phyloP scores from a whole-genome alignment of 2,329 filamentous ascomycete genomes.

The Gliomastix tumulicola region DNA sequence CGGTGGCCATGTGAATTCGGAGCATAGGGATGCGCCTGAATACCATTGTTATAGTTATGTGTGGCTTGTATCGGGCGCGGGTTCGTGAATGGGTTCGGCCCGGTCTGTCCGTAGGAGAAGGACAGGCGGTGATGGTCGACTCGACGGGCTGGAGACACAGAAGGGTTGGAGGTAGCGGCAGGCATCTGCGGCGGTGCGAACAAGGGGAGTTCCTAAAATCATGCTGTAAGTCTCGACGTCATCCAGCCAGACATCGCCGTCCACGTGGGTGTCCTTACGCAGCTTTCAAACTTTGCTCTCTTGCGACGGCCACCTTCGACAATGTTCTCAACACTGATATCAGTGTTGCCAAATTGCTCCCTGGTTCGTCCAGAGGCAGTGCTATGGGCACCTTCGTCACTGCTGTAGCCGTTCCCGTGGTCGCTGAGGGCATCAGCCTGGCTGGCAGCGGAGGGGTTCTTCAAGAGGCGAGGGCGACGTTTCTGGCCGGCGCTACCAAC shows the following conservation, averaged over 20 bases:
- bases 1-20: slow-evolving; percentile 56
- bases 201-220: slow-evolving; percentile 76
- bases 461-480: slow-evolving; percentile 60
- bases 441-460: slow-evolving; percentile 41
- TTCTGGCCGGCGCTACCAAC: slow-evolving; percentile 57
- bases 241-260: slow-evolving; percentile 6
- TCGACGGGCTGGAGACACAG: slow-evolving; percentile 83
- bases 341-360: slow-evolving; percentile 86
- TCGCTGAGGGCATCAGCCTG: slow-evolving; percentile 59
- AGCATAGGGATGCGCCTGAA: slow-evolving; percentile 50
- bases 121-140: slow-evolving; percentile 64
- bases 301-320: slow-evolving; percentile 94
- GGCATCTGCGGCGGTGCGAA: slow-evolving; percentile 94
- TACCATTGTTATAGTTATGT: slow-evolving; percentile 58
- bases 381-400: slow-evolving; percentile 73
- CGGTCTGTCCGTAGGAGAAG: slow-evolving; percentile 68
- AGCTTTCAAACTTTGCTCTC: slow-evolving; percentile 92
- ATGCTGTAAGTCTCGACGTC: slow-evolving; percentile 24
- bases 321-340: slow-evolving; percentile 97
- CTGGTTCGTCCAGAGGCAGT: slow-evolving; percentile 68
- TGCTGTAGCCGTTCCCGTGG: slow-evolving; percentile 68
- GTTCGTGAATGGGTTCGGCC: slow-evolving; percentile 75
- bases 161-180: slow-evolving; percentile 92
- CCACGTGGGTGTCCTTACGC: slow-evolving; percentile 57
- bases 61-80: slow-evolving; percentile 76